A percentile compares a stretch with the other conserved stretches of the same genome.
Evolutionary conservation across 179 eudicot species (phyloP).

Genomic region (Carnegiea gigantea): DNA sequence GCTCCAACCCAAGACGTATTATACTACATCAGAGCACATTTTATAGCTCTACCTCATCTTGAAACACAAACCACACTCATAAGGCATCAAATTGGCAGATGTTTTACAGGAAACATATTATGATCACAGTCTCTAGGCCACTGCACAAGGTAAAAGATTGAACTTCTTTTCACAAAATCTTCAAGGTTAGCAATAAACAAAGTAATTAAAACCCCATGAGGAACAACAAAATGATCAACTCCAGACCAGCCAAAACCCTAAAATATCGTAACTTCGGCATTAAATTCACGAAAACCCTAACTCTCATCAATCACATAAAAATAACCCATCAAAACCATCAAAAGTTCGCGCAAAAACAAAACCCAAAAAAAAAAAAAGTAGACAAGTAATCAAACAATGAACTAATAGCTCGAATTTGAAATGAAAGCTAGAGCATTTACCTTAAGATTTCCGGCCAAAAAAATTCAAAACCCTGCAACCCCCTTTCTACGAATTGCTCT

Average conservation of each 20-base stretch:
- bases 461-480: background rate
- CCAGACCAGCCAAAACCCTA: background rate
- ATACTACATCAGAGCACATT: background rate
- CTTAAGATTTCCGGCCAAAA: background rate
- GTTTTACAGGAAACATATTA: background rate
- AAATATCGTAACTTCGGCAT: background rate
- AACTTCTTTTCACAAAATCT: background rate
- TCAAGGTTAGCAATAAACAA: background rate
- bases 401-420: background rate
- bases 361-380: no score
- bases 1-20: background rate
- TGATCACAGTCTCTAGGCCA: background rate
- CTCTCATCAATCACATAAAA: background rate
- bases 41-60: background rate
- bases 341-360: background rate
- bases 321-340: background rate
- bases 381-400: background rate
- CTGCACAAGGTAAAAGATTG: background rate
- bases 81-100: background rate
- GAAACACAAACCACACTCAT: background rate
- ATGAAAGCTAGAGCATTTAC: constrained; percentile 8
- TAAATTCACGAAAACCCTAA: background rate
- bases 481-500: background rate
- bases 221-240: background rate
- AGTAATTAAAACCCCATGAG: background rate